These are phyloP conservation scores for Rhodotorula glutinis DNA, from an alignment of 1,284 basidiomycete species.

Conservation along the genomic window DNA sequence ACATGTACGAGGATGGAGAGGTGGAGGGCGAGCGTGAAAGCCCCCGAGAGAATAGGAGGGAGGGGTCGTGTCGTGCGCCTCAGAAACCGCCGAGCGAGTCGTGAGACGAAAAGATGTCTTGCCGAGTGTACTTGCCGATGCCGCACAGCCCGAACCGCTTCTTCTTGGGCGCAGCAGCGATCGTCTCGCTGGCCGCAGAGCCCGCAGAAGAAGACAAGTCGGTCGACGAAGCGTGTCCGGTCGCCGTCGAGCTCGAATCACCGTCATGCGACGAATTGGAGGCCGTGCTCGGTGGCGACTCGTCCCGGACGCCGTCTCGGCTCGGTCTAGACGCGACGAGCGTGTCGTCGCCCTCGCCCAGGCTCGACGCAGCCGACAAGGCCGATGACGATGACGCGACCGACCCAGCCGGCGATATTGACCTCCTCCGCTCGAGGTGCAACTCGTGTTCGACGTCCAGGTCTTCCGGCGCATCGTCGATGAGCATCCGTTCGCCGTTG, in stretches of 20 bases:
- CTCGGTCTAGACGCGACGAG: neutral
- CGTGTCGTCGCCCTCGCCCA: neutral
- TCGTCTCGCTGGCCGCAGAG: neutral
- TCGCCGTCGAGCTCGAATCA: conserved; percentile 11
- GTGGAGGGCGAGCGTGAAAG: neutral
- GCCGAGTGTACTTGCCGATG: conserved; percentile 35
- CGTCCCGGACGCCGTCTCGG: neutral
- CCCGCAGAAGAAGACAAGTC: neutral
- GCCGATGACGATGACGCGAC: conserved; percentile 11
- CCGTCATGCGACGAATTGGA: neutral
- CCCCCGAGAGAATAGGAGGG: no score
- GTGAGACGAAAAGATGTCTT: conserved; percentile 29
- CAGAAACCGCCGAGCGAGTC: conserved; percentile 38
- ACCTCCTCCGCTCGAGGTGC: neutral
- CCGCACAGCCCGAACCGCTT: conserved; percentile 36
- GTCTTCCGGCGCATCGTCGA: conserved; percentile 22
- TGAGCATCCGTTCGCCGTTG: conserved; percentile 11
- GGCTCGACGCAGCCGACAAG: neutral
- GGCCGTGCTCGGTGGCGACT: neutral
- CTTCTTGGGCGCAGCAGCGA: conserved; percentile 14
- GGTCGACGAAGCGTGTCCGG: conserved; percentile 1
- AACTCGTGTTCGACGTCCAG: conserved; percentile 3
- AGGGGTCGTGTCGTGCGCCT: no score
- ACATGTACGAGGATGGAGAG: neutral
- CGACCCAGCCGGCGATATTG: neutral